Evolutionary conservation across 768 basidiomycete species (phyloP).

Genomic region (Hypsizygus marmoreus): DNA sequence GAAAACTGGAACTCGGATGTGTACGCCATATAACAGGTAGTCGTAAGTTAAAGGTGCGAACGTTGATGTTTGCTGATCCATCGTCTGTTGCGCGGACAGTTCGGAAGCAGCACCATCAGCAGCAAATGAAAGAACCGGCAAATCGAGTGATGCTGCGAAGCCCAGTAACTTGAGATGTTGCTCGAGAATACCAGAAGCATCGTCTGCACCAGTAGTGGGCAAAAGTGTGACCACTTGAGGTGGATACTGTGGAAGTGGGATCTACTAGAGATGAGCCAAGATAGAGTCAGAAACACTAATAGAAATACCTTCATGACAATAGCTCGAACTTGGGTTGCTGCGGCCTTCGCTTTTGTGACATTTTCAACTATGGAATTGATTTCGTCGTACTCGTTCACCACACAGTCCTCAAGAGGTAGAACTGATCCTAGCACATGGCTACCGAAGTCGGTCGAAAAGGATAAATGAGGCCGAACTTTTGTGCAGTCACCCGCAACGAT

Average conservation of each 20-base stretch:
- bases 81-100: constrained; percentile 21
- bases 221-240: constrained; percentile 23
- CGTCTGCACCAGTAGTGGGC: constrained; percentile 27
- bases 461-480: constrained; percentile 24
- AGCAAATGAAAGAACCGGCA: constrained; percentile 16
- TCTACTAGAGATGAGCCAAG: too few relatives aligned
- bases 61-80: constrained; percentile 16
- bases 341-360: constrained; percentile 20
- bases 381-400: constrained; percentile 21
- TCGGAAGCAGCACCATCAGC: constrained; percentile 29
- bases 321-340: constrained; percentile 26
- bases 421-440: constrained; percentile 26
- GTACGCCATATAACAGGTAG: constrained; percentile 21
- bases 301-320: constrained; percentile 28
- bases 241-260: constrained; percentile 23
- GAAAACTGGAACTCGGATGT: constrained; percentile 21
- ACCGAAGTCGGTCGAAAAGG: constrained; percentile 27
- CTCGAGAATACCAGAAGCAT: constrained; percentile 19
- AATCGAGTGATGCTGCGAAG: constrained; percentile 18
- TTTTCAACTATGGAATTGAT: constrained; percentile 23
- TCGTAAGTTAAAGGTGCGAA: constrained; percentile 17
- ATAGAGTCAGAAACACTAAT: too few relatives aligned
- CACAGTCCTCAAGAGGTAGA: constrained; percentile 19
- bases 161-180: constrained; percentile 19
- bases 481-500: constrained; percentile 26